Conservation (phyloP, 116 monocot genomes). For the Trichopus zeylanicus region DNA sequence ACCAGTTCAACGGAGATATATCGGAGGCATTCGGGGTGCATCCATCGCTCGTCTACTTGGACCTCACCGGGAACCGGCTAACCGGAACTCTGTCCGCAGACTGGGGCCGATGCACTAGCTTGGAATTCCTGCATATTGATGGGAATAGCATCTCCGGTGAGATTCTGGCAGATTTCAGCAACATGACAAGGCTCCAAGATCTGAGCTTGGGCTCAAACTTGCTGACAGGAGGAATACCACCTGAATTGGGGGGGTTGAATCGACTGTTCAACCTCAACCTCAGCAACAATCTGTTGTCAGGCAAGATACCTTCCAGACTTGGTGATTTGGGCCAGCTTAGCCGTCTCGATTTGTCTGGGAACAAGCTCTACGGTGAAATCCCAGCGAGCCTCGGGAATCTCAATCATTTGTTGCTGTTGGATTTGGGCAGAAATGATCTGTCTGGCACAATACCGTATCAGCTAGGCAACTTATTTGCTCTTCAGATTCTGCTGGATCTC, state of each 20-base stretch:
- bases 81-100: slow-evolving; percentile 48
- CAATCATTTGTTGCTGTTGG: slow-evolving; percentile 26
- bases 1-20: slow-evolving; percentile 58
- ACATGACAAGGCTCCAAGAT: slow-evolving; percentile 34
- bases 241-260: slow-evolving; percentile 24
- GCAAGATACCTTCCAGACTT: slow-evolving; percentile 35
- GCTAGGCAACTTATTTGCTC: slow-evolving; percentile 40
- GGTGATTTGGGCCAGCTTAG: slow-evolving; percentile 16
- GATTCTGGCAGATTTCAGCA: slow-evolving; percentile 47
- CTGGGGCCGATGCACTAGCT: slow-evolving; percentile 51
- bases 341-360: slow-evolving; percentile 47
- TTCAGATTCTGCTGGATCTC: slow-evolving; percentile 58
- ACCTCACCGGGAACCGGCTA: slow-evolving; percentile 48
- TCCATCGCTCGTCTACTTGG: slow-evolving; percentile 32
- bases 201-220: slow-evolving; percentile 54
- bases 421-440: slow-evolving; percentile 48
- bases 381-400: slow-evolving; percentile 46
- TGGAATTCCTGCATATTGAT: slow-evolving; percentile 34
- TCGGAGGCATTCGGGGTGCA: slow-evolving; percentile 61
- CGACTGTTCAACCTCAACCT: slow-evolving; percentile 50
- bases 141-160: slow-evolving; percentile 69
- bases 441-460: slow-evolving; percentile 55
- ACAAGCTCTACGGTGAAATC: slow-evolving; percentile 49
- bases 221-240: slow-evolving; percentile 57
- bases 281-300: slow-evolving; percentile 47